Conservation (phyloP, 495 filamentous ascomycete genomes). For the Aspergillus baeticus region DNA sequence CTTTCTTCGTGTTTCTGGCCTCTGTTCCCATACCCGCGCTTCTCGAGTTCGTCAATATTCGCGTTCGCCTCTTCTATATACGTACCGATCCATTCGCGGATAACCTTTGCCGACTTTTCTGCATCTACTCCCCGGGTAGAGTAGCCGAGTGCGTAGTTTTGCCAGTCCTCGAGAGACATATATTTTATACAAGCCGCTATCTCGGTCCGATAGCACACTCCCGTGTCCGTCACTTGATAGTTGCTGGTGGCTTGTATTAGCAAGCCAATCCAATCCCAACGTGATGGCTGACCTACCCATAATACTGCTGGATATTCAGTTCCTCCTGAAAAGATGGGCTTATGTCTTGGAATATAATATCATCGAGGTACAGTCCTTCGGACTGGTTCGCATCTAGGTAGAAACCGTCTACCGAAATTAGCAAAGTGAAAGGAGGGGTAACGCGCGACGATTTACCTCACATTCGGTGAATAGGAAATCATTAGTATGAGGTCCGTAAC, state of each 20-base stretch:
- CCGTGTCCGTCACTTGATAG: constrained; percentile 60
- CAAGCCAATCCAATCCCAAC: not conserved
- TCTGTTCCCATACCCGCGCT: constrained; percentile 23
- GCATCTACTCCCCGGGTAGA: constrained; percentile 33
- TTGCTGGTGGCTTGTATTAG: constrained; percentile 36
- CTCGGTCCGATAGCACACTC: constrained; percentile 70
- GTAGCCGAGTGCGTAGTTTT: constrained; percentile 43
- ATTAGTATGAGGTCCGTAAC: constrained; percentile 77
- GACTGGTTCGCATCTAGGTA: constrained; percentile 64
- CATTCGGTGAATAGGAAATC: constrained; percentile 81
- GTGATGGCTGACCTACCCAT: constrained; percentile 46
- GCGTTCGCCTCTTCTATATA: constrained; percentile 39
- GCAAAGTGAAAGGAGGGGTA: not conserved
- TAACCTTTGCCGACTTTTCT: constrained; percentile 32
- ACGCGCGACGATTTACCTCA: constrained; percentile 24
- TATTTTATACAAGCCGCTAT: constrained; percentile 59
- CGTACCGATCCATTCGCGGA: constrained; percentile 37
- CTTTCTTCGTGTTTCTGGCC: constrained; percentile 24
- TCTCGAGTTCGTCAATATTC: constrained; percentile 35
- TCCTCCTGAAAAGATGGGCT: constrained; percentile 42
- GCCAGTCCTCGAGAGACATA: constrained; percentile 46
- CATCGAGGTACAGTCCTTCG: constrained; percentile 69
- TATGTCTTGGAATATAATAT: constrained; percentile 59
- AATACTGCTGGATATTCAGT: constrained; percentile 58
- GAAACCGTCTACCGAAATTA: constrained; percentile 61